A percentile compares a stretch with the other conserved stretches of the same genome.
Evolutionary conservation across 148 eudicot species (phyloP).

Genomic region (Simmondsia chinensis): DNA sequence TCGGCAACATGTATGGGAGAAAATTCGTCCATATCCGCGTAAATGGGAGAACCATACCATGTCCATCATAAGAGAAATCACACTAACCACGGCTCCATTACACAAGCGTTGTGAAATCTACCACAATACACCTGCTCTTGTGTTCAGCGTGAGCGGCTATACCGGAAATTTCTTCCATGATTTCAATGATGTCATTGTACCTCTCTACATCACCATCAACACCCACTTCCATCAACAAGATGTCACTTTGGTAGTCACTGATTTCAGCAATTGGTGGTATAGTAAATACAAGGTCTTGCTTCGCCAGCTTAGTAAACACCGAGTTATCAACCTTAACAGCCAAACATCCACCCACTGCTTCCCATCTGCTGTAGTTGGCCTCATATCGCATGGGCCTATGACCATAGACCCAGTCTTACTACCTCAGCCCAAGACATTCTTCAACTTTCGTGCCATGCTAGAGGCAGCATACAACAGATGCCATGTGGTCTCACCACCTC

Average conservation of each 20-base stretch:
- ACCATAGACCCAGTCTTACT: slow-evolving; percentile 25
- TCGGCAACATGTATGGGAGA: slow-evolving; percentile 15
- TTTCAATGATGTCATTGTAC: slow-evolving; percentile 50
- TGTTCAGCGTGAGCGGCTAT: slow-evolving; percentile 38
- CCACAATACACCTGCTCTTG: slow-evolving; percentile 41
- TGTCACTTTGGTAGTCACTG: slow-evolving; percentile 31
- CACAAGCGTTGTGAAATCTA: slow-evolving; percentile 22
- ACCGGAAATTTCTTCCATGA: slow-evolving; percentile 52
- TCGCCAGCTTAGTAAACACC: slow-evolving; percentile 21
- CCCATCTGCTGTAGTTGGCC: slow-evolving; percentile 31
- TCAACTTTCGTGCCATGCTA: slow-evolving; percentile 29
- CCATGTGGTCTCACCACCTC: background rate
- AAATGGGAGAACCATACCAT: slow-evolving; percentile 43
- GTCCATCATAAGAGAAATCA: slow-evolving; percentile 33
- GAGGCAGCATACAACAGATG: slow-evolving; percentile 21
- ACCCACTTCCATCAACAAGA: slow-evolving; percentile 25
- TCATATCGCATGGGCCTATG: slow-evolving; percentile 45
- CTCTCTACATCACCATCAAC: slow-evolving; percentile 40
- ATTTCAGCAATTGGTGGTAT: slow-evolving; percentile 47
- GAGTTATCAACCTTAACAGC: slow-evolving; percentile 28
- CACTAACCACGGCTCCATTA: slow-evolving; percentile 21
- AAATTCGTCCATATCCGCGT: slow-evolving; percentile 46
- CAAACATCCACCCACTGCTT: slow-evolving; percentile 45
- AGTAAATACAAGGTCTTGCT: slow-evolving; percentile 39
- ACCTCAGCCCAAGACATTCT: slow-evolving; percentile 13